These are phyloP conservation scores for Lobulomyces angularis DNA, from an alignment of 192 early-diverging fungal genomes.

Conservation along the genomic window DNA sequence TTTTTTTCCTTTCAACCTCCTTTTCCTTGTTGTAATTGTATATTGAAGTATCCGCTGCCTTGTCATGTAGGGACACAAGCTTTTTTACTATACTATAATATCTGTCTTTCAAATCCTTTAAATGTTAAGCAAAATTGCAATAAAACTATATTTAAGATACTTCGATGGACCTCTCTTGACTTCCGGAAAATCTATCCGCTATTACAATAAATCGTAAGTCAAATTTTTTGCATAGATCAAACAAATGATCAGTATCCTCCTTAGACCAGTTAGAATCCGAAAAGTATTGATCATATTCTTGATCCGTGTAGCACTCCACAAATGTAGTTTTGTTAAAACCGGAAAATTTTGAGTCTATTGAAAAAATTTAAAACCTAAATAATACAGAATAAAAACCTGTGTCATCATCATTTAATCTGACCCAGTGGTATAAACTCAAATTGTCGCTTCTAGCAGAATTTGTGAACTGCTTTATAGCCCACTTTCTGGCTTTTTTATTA, in stretches of 20 bases:
- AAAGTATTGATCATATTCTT: constrained; percentile 70
- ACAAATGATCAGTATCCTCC: constrained; percentile 76
- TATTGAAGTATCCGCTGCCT: constrained; percentile 13
- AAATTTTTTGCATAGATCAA: constrained; percentile 55
- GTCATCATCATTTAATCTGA: constrained; percentile 53
- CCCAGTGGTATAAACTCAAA: constrained; percentile 67
- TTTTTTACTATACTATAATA: constrained; percentile 61
- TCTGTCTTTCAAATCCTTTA: constrained; percentile 75
- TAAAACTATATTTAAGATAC: constrained; percentile 8
- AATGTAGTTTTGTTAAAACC: constrained; percentile 64
- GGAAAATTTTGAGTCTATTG: constrained; percentile 58
- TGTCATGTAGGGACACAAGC: constrained; percentile 44
- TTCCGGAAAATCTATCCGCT: constrained; percentile 59
- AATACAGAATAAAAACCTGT: constrained; percentile 7
- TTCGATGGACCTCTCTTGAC: constrained; percentile 19
- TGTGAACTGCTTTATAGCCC: constrained; percentile 52
- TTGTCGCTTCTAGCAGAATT: constrained; percentile 67
- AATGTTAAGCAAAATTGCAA: constrained; percentile 3
- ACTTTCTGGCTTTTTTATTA: constrained; percentile 49
- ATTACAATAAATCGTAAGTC: constrained; percentile 80
- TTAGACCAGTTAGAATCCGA: constrained; percentile 63
- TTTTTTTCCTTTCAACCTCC: constrained; percentile 73
- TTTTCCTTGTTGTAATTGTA: constrained; percentile 44
- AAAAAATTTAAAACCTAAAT: constrained; percentile 2
- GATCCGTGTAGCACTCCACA: constrained; percentile 60